phyloP scores from a whole-genome alignment of 805 yeast genomes.

The Zygosaccharomyces gambellarensis region DNA sequence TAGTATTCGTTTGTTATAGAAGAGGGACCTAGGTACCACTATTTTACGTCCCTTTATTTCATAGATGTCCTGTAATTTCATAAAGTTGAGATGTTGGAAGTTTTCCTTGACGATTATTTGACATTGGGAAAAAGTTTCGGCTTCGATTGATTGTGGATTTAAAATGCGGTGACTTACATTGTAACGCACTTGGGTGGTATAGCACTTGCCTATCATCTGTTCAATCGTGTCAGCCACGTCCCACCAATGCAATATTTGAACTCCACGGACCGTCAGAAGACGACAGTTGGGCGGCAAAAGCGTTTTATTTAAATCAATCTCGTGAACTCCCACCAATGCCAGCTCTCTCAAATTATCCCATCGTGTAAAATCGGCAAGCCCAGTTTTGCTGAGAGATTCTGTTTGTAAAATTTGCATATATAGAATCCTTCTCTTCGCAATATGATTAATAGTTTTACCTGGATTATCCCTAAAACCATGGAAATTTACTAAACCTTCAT shows the following conservation, averaged over 20 bases:
- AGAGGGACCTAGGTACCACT: slow-evolving; percentile 21
- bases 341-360: slow-evolving; percentile 29
- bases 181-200: neutral
- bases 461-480: slow-evolving; percentile 32
- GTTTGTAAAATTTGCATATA: slow-evolving; percentile 16
- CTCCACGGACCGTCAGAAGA: slow-evolving; percentile 15
- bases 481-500: slow-evolving; percentile 25
- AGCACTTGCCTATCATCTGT: neutral
- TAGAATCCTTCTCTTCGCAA: slow-evolving; percentile 20
- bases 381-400: slow-evolving; percentile 11
- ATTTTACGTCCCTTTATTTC: slow-evolving; percentile 8
- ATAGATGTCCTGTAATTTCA: slow-evolving; percentile 13
- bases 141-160: slow-evolving; percentile 6
- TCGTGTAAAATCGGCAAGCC: slow-evolving; percentile 25
- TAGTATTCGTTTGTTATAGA: slow-evolving; percentile 14
- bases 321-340: slow-evolving; percentile 13
- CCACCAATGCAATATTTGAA: slow-evolving; percentile 27
- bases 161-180: slow-evolving; percentile 1
- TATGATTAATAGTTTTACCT: slow-evolving; percentile 25
- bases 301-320: slow-evolving; percentile 25
- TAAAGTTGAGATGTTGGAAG: slow-evolving; percentile 14
- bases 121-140: slow-evolving; percentile 5
- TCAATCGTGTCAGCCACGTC: slow-evolving; percentile 11
- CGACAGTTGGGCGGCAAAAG: slow-evolving; percentile 24
- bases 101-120: slow-evolving; percentile 6